Base-by-base conservation (phyloP, 192 early-diverging fungal species). In the Coemansia umbellata region DNA sequence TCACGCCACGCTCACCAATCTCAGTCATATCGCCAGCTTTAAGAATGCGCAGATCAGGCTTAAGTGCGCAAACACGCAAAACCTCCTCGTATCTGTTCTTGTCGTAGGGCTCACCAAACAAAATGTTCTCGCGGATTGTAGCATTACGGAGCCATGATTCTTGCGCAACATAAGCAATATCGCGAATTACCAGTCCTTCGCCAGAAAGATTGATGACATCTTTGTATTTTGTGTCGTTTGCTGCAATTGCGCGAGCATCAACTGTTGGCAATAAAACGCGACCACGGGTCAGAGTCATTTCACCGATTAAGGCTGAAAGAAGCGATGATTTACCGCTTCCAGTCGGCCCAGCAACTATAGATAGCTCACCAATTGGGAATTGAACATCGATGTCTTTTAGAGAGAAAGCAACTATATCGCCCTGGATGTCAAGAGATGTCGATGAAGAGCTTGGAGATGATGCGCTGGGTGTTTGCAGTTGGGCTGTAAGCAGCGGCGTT, bases 101-200 rank as follows among this genome's bases (percentile, higher is more conserved):
- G 45, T 92, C 81, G 50, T 80, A 94, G 8, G 69, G 65, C 0
- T 72, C 55, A 23, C 92, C 91, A 68, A 98, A 96, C 14, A 86
- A 41, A 55, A 97, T 95, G 58, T 94, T 94, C 23, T 87, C 81
- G 31, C 78, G 72, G 40, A 94, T 82, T 3, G 82, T 85, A 13
- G 81, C 80, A 47, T 86, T 86, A 37, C 84, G 84, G 13, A 90
- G 63, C 83, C 83, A 84, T 36, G 83, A 74, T 49, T 74, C 50
- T 56, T 97, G 94, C 27, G 92, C 81, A 2, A 90, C 91, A 69
- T 91, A 97, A 0, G 94, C 92, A 31, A 94, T 79, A 7, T 79
- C 68, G 8, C 69, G 66, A 15, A 74, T 53, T 3, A 64, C 47
- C n/a, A 54, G 62, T 19, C 69, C 62, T 48, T 80, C 49, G 0